Conservation (phyloP, 169 alveolate genomes). For the Cryptosporidium parvum region DNA sequence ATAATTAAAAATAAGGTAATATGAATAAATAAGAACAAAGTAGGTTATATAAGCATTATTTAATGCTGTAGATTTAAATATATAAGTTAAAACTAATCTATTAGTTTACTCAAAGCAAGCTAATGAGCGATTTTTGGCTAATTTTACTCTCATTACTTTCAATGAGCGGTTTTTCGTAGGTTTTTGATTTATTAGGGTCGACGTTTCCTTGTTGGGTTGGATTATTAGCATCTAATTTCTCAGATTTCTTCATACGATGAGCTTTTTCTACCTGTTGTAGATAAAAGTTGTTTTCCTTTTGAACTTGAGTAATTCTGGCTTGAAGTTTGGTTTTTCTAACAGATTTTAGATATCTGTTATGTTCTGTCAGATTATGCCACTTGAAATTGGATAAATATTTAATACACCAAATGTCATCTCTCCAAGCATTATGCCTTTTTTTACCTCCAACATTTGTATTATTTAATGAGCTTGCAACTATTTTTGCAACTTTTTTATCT, state of each 20-base stretch:
- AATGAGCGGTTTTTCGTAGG: background rate
- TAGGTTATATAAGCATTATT: background rate
- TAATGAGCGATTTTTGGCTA: slow-evolving; percentile 25
- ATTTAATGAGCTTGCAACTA: slow-evolving; percentile 88
- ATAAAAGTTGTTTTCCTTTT: slow-evolving; percentile 83
- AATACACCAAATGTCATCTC: slow-evolving; percentile 92
- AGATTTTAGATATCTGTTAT: slow-evolving; percentile 82
- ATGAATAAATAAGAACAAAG: background rate
- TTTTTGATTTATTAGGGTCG: background rate
- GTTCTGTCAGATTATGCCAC: slow-evolving; percentile 89
- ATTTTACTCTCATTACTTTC: slow-evolving; percentile 69
- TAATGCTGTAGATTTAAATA: no score
- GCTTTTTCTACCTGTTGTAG: slow-evolving; percentile 80
- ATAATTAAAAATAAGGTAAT: background rate
- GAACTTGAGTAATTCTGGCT: slow-evolving; percentile 80
- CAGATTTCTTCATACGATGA: slow-evolving; percentile 7
- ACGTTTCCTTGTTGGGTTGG: background rate
- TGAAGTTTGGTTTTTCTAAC: slow-evolving; percentile 84
- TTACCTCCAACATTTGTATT: slow-evolving; percentile 91
- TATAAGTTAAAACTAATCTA: background rate
- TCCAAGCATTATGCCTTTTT: slow-evolving; percentile 88
- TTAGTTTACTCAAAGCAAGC: background rate
- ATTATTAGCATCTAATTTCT: background rate
- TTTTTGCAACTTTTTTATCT: slow-evolving; percentile 89
- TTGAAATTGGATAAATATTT: slow-evolving; percentile 90